A percentile compares a stretch with the other conserved stretches of the same genome.
phyloP scores from a whole-genome alignment of 1,284 basidiomycete species.

The Bondarzewia mesenterica region DNA sequence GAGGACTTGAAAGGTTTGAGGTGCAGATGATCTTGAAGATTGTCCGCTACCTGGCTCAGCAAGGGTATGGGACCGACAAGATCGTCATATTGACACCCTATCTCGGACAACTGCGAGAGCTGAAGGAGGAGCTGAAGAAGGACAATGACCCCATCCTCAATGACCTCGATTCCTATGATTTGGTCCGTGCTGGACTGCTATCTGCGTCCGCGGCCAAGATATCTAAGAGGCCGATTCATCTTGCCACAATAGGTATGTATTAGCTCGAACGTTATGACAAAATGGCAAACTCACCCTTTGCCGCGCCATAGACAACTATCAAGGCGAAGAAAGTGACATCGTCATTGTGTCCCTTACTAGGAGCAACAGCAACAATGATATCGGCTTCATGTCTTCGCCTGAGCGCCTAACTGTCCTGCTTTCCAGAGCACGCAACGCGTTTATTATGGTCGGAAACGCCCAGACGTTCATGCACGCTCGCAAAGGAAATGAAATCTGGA shows the following conservation, averaged over 20 bases:
- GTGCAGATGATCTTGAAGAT: constrained; percentile 57
- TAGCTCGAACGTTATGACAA: too few relatives aligned
- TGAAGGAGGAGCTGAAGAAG: constrained; percentile 34
- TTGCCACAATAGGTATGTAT: constrained; percentile 52
- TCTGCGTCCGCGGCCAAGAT: constrained; percentile 27
- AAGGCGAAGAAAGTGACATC: constrained; percentile 63
- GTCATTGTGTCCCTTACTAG: constrained; percentile 54
- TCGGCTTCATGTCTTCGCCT: constrained; percentile 60
- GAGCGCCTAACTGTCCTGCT: constrained; percentile 63
- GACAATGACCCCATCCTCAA: constrained; percentile 52
- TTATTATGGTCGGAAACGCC: constrained; percentile 58
- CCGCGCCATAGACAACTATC: constrained; percentile 63
- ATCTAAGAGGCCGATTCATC: constrained; percentile 34
- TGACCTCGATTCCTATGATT: constrained; percentile 52
- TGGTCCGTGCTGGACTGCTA: constrained; percentile 46
- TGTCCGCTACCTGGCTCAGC: constrained; percentile 53
- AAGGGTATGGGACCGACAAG: constrained; percentile 52
- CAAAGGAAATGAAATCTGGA: constrained; percentile 46
- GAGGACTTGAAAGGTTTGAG: constrained; percentile 23
- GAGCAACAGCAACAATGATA: constrained; percentile 44
- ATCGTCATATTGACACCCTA: constrained; percentile 62
- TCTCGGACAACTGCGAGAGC: constrained; percentile 50
- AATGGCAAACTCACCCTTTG: constrained; percentile 26
- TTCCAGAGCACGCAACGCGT: constrained; percentile 51
- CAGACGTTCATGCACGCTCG: constrained; percentile 46